phyloP scores from a whole-genome alignment of 2,329 filamentous ascomycete species.

The Fusarium multiceps region DNA sequence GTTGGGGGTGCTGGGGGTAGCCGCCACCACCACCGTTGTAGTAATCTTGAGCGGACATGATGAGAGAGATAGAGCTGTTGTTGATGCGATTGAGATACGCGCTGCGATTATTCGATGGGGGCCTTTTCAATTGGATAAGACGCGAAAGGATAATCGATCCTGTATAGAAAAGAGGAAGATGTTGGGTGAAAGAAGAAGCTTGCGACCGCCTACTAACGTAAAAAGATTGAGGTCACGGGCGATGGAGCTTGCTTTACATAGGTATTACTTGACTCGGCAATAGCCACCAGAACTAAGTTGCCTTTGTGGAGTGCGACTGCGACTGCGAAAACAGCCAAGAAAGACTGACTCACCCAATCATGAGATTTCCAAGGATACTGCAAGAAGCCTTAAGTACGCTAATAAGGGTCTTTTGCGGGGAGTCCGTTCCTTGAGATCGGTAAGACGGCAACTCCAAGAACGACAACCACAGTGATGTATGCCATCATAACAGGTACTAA shows the following conservation, averaged over 20 bases:
- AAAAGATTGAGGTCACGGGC: slow-evolving; percentile 23
- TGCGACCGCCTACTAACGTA: slow-evolving; percentile 3
- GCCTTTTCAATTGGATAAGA: neutral
- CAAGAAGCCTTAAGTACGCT: neutral
- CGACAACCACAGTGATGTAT: neutral
- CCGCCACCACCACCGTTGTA: slow-evolving; percentile 50
- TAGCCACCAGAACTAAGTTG: neutral
- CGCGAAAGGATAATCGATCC: neutral
- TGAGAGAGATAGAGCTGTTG: slow-evolving; percentile 5
- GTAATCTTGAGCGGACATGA: slow-evolving; percentile 57
- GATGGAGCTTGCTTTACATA: slow-evolving; percentile 10
- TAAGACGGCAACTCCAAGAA: slow-evolving; percentile 22
- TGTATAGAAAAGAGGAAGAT: neutral
- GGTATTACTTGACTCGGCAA: slow-evolving; percentile 1
- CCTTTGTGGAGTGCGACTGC: neutral
- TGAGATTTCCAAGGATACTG: neutral
- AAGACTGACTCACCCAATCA: slow-evolving; percentile 16
- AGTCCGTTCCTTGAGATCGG: slow-evolving; percentile 12
- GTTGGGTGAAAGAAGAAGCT: slow-evolving; percentile 5
- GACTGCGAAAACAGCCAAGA: neutral
- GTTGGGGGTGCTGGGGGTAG: slow-evolving; percentile 56
- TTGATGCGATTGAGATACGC: slow-evolving; percentile 6
- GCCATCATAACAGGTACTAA: neutral
- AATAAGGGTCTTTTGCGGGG: slow-evolving; percentile 2
- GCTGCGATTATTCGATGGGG: neutral